phyloP scores from a whole-genome alignment of 192 early-diverging fungal genomes.

The Gamsiella multidivaricata region DNA sequence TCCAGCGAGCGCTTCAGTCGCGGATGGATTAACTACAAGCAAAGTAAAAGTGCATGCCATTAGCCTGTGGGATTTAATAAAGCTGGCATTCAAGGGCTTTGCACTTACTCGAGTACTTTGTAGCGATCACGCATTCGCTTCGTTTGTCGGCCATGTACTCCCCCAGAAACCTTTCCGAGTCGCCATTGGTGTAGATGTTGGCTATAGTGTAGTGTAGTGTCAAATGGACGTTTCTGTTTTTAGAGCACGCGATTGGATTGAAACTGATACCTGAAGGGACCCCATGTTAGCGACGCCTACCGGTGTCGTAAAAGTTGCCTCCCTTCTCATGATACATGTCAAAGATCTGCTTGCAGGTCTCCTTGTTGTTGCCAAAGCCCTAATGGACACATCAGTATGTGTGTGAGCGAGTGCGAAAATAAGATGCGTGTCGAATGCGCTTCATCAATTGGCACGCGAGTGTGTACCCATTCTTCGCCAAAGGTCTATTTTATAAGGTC shows the following conservation, averaged over 20 bases:
- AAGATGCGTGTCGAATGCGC: no score
- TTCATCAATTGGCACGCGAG: no score
- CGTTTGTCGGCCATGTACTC: constrained; percentile 63
- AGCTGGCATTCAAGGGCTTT: neutral
- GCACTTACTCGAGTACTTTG: constrained; percentile 59
- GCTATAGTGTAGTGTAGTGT: constrained; percentile 21
- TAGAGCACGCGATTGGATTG: no score
- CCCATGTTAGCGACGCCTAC: no score
- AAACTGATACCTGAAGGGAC: no score
- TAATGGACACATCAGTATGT: no score
- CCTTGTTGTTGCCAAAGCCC: constrained; percentile 57
- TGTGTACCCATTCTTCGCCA: constrained; percentile 52
- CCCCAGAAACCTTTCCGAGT: constrained; percentile 67
- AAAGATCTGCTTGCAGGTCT: constrained; percentile 56
- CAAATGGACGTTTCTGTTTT: no score
- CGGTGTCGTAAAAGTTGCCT: constrained; percentile 62
- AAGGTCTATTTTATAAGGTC: constrained; percentile 41
- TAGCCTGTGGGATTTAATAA: neutral
- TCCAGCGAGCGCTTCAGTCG: constrained; percentile 13
- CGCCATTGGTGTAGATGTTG: constrained; percentile 66
- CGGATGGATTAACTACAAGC: constrained; percentile 12
- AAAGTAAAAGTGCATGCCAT: neutral
- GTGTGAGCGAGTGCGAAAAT: no score
- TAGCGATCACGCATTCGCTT: constrained; percentile 67
- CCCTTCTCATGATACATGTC: constrained; percentile 60